These are phyloP conservation scores for Holtermanniella nyarrowii DNA, from an alignment of 768 basidiomycete species.

Conservation along the genomic window DNA sequence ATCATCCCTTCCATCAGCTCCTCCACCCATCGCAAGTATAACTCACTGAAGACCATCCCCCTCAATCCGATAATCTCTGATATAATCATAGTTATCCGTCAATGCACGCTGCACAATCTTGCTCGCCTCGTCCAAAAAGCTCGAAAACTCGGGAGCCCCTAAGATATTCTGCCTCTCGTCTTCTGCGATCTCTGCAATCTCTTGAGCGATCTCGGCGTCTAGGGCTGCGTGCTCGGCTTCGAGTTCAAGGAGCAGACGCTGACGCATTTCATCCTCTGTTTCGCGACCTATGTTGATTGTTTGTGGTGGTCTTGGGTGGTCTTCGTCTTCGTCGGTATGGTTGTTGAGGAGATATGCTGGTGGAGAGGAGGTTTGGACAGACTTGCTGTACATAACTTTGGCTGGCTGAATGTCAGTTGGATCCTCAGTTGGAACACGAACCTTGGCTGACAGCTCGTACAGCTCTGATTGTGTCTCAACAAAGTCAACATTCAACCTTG, in stretches of 20 bases:
- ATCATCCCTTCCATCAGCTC: constrained; percentile 56
- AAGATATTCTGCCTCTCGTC: constrained; percentile 75
- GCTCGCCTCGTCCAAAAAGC: constrained; percentile 88
- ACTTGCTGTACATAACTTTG: constrained; percentile 39
- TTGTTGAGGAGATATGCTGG: constrained; percentile 40
- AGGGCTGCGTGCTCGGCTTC: constrained; percentile 78
- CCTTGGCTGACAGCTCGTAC: constrained; percentile 80
- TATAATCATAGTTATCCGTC: constrained; percentile 93
- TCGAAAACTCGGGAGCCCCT: constrained; percentile 78
- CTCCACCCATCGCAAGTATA: not conserved
- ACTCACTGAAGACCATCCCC: constrained; percentile 72
- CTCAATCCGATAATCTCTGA: constrained; percentile 88
- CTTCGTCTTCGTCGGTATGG: constrained; percentile 44
- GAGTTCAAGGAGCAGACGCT: constrained; percentile 67
- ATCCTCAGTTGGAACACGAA: constrained; percentile 34
- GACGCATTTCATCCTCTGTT: constrained; percentile 64
- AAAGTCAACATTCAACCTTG: constrained; percentile 58
- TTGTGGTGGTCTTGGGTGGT: constrained; percentile 1
- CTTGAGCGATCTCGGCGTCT: constrained; percentile 52
- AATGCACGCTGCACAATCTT: constrained; percentile 91
- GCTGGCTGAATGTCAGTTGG: constrained; percentile 11
- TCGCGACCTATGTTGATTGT: constrained; percentile 27
- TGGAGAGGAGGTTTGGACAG: constrained; percentile 32
- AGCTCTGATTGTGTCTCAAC: constrained; percentile 81
- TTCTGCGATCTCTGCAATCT: constrained; percentile 61